Base-by-base conservation (phyloP, 805 yeast species). In the Suhomyces tanzawaensis region DNA sequence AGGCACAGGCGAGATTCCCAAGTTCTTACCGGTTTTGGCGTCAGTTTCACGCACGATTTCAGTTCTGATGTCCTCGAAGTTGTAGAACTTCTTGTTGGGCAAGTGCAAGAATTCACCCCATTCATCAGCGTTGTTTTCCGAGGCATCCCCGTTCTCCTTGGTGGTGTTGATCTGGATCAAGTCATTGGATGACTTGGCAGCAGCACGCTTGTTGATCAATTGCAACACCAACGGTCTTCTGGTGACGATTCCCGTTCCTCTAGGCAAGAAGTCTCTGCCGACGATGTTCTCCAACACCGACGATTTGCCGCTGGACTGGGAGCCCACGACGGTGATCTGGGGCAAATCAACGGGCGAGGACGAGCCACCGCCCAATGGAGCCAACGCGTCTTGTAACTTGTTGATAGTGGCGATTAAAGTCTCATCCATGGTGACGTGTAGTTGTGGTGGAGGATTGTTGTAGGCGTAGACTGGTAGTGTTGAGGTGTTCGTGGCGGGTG, bases 31-130 rank as follows among this genome's bases (percentile, higher is more conserved):
- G 4, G 91, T 79, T 54, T 82, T 82, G 35, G 85, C 80, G 48
- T 86, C 95, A 7, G 95, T 93, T 62, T 91, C 99, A 42, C 85
- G 74, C 42, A 88, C 93, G 47, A 93, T 93, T 62, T 93, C 99
- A 44, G 75, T 71, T 57, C 97, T 79, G 50, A 93, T 91, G 47
- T 87, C 91, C 57, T 82, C 82, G 61, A 93, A 93, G 58, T 88
- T 85, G 69, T 74, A 85, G 67, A 86, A 85, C 60, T 85, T 82
- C 68, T 87, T 82, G 41, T 86, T 87, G 27, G 97, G 98, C 36
- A 85, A 67, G 60, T 93, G 98, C 49, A 91, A 74, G 62, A 93
- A 93, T 64, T 93, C 99, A 45, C 99, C 99, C 97, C 98, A 93
- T 69, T 91, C 99, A 46, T 76, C 82, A 28, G 71, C 73, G 55